These are phyloP conservation scores for Ciborinia camelliae DNA, from an alignment of 2,329 filamentous ascomycete species.

Conservation along the genomic window DNA sequence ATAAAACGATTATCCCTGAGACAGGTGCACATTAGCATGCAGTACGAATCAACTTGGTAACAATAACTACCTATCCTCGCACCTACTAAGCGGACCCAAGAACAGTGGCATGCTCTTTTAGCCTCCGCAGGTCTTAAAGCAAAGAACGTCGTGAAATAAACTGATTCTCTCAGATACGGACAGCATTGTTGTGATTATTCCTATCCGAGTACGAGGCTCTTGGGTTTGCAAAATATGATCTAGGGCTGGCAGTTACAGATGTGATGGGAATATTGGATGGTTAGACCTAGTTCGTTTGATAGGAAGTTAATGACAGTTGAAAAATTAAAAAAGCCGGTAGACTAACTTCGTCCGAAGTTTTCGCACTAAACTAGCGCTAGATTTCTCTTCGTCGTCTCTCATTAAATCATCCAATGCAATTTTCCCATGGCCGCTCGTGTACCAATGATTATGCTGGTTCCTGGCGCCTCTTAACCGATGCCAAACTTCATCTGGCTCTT, in stretches of 20 bases:
- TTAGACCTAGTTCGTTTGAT: background rate
- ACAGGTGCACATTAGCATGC: slow-evolving; percentile 37
- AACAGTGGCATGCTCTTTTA: slow-evolving; percentile 3
- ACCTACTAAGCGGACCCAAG: slow-evolving; percentile 38
- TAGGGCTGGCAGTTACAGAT: background rate
- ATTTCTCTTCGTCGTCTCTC: background rate
- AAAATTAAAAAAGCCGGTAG: too few relatives aligned
- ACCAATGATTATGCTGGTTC: background rate
- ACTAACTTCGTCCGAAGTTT: too few relatives aligned
- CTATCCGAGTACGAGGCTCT: background rate
- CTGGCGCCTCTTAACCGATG: background rate
- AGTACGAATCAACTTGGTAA: slow-evolving; percentile 39
- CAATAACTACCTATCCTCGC: slow-evolving; percentile 39
- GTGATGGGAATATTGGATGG: background rate
- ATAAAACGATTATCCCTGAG: slow-evolving; percentile 43
- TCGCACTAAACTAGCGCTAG: background rate
- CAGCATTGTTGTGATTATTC: background rate
- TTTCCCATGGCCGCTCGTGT: background rate
- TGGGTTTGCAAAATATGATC: background rate
- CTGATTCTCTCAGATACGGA: slow-evolving; percentile 5
- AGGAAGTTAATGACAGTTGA: background rate
- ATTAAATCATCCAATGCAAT: background rate
- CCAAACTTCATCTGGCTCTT: background rate
- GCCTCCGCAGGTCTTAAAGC: background rate
- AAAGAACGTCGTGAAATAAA: background rate